phyloP scores from a whole-genome alignment of 2,329 filamentous ascomycete species.

The Akanthomyces uredinophilus region DNA sequence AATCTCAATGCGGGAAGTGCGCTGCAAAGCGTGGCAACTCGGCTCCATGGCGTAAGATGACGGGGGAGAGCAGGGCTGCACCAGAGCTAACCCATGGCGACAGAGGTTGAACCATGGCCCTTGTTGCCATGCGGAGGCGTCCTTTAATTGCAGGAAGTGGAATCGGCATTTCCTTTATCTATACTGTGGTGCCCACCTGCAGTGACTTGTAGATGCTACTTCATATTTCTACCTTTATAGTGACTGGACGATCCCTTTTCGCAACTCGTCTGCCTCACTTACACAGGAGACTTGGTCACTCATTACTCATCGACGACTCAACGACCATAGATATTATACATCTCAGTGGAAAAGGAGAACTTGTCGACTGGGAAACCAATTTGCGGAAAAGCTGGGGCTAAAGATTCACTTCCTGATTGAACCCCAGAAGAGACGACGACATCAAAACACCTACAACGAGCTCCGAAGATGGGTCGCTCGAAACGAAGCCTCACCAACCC shows the following conservation, averaged over 20 bases:
- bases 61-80: neutral
- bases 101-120: neutral
- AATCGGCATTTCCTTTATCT: conserved; percentile 4
- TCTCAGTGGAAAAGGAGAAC: neutral
- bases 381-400: neutral
- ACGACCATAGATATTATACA: neutral
- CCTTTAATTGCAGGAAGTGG: neutral
- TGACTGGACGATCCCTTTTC: neutral
- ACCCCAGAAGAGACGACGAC: neutral
- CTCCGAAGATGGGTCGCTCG: conserved; percentile 7
- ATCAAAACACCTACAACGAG: neutral
- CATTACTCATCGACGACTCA: neutral
- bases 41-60: conserved; percentile 14
- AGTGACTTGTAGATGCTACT: neutral
- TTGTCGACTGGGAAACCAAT: no score
- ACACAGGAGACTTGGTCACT: neutral
- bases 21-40: neutral
- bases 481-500: conserved; percentile 10
- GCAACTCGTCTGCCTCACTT: neutral
- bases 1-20: neutral
- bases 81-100: neutral
- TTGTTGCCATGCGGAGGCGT: conserved; percentile 1
- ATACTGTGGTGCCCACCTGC: conserved; percentile 4
- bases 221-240: neutral
- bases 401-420: neutral